These are phyloP conservation scores for Xylariaceae sp. DNA, from an alignment of 2,329 filamentous ascomycete genomes.

Conservation along the genomic window DNA sequence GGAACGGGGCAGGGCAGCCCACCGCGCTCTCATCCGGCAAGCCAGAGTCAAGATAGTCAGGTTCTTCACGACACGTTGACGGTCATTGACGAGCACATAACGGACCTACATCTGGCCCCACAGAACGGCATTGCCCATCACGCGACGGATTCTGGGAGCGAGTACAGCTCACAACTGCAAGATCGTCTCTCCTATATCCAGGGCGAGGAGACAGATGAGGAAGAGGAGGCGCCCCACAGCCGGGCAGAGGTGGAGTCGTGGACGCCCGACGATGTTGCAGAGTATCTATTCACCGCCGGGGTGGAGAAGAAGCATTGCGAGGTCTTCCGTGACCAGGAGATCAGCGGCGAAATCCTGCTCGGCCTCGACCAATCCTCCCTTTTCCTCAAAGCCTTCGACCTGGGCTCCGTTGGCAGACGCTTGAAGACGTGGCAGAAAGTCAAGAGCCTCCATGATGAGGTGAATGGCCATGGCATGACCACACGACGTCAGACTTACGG, in stretches of 20 bases:
- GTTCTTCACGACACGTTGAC: conserved; percentile 93
- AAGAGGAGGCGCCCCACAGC: conserved; percentile 67
- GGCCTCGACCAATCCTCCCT: conserved; percentile 94
- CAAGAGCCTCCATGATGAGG: conserved; percentile 83
- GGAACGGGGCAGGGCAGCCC: conserved; percentile 36
- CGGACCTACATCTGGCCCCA: conserved; percentile 62
- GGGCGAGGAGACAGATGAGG: conserved; percentile 91
- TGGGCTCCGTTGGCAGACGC: conserved; percentile 83
- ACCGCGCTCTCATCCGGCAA: conserved; percentile 37
- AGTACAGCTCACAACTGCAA: conserved; percentile 76
- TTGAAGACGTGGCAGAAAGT: conserved; percentile 97
- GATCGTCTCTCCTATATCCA: conserved; percentile 85
- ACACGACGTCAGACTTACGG: conserved; percentile 50
- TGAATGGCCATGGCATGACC: conserved; percentile 47
- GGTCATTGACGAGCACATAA: conserved; percentile 96
- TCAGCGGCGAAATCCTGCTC: conserved; percentile 84
- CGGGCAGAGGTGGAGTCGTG: conserved; percentile 71
- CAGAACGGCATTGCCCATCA: conserved; percentile 48
- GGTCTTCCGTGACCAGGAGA: conserved; percentile 93
- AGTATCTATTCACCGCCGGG: conserved; percentile 78
- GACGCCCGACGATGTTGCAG: conserved; percentile 76
- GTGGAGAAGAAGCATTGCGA: conserved; percentile 89
- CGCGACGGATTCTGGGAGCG: conserved; percentile 75
- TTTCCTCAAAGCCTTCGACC: conserved; percentile 91
- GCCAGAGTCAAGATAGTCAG: conserved; percentile 43